Conservation (phyloP, 2,329 filamentous ascomycete species). For the Monosporascus cannonballus region DNA sequence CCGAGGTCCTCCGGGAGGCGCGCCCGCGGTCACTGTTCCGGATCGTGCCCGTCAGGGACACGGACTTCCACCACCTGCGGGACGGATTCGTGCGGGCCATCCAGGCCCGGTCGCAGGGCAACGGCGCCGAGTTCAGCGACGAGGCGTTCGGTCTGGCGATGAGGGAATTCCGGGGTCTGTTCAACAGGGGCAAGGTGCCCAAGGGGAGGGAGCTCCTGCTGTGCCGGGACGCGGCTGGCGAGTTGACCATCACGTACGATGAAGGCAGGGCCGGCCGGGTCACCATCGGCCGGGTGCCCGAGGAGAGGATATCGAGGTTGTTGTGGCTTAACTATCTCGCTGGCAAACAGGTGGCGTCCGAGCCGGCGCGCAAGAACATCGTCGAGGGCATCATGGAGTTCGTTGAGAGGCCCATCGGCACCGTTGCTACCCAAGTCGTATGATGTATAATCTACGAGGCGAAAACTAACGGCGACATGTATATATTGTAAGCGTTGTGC, state of each 20-base stretch:
- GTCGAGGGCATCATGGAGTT: constrained; percentile 84
- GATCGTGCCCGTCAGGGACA: constrained; percentile 86
- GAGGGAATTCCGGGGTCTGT: constrained; percentile 72
- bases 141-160: constrained; percentile 72
- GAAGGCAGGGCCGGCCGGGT: constrained; percentile 42
- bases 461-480: not conserved
- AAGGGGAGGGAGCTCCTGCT: constrained; percentile 76
- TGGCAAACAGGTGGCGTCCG: constrained; percentile 80
- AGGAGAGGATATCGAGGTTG: constrained; percentile 74
- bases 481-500: constrained; percentile 11
- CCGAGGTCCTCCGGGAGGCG: constrained; percentile 57
- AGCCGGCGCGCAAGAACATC: constrained; percentile 72
- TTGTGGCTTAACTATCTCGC: constrained; percentile 89
- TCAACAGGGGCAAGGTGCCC: constrained; percentile 72
- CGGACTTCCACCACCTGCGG: constrained; percentile 86
- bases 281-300: constrained; percentile 63
- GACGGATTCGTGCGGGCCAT: constrained; percentile 89
- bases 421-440: constrained; percentile 72
- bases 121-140: constrained; percentile 52
- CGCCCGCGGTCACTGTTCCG: constrained; percentile 73
- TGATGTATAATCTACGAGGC: constrained; percentile 15
- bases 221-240: constrained; percentile 58
- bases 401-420: constrained; percentile 81
- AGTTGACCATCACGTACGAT: constrained; percentile 62
- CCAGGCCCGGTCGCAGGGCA: constrained; percentile 60